Base-by-base conservation (phyloP, 1,139 yeast species). In the Lodderomyces oxycetoniae region DNA sequence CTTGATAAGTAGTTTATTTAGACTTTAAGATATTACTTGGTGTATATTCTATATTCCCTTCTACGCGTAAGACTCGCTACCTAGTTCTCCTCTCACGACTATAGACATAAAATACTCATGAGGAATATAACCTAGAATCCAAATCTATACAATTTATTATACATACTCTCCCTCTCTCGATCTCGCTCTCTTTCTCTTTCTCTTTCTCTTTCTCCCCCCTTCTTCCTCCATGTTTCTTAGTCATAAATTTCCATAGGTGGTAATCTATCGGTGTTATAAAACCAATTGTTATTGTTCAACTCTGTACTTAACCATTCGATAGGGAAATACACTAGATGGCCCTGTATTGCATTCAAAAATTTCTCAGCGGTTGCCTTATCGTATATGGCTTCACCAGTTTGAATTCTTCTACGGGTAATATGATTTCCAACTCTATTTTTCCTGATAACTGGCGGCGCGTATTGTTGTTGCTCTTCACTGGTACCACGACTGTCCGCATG, bases 211-310 rank as follows among this genome's bases (percentile, higher is more conserved):
- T n/a, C n/a, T n/a, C n/a, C n/a, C n/a, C n/a, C n/a, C n/a, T n/a
- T n/a, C n/a, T n/a, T n/a, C n/a, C n/a, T n/a, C n/a, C n/a, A n/a
- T n/a, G n/a, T n/a, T n/a, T n/a, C n/a, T 42, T 58, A 91, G 52
- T 89, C 95, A 57, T 85, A 91, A 36, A 91, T 91, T 55, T 91
- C 97, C 39, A 91, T 78, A 2, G 99, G 99, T 7, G 97, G 96
- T 30, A 91, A 67, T 52, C 95, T 77, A 54, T 91, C 99, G 35
- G 94, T 81, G 47, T 82, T 86, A 64, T 87, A 89, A 57, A 88
- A 88, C 97, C 97, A 91, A 52, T 93, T 91, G 16, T 86, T 91
- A 4, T 84, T 77, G 37, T 88, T 95, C 32, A 88, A 74, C 56
- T 91, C 98, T 41, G 79, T 74, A 49, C 76, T 67, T 33, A 93